Base-by-base conservation (phyloP, 2,329 filamentous ascomycete species). In the Pseudogymnoascus sp. region DNA sequence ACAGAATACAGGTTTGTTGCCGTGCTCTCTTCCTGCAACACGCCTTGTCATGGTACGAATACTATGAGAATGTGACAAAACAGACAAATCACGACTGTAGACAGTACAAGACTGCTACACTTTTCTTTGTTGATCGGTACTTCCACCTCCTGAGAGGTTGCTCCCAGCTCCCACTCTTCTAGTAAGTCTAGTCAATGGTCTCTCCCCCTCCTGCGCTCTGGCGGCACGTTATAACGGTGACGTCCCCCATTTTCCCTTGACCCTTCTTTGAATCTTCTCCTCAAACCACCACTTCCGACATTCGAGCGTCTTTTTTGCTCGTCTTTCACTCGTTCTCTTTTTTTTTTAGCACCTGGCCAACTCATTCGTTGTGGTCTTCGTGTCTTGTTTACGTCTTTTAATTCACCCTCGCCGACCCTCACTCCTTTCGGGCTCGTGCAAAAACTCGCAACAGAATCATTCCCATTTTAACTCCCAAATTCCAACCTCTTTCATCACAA, bases 281-380 rank as follows among this genome's bases (percentile, higher is more conserved):
- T 54, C 47, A 32, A 50, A 18, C 22, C 28, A 18, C 47, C n/a
- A 14, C 32, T 32, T 28, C 32, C 20, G 47, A 54, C 43, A 54
- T 34, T 54, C 47, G 47, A 54, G 47, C 47, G 28, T 20, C 47
- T 54, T 54, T 54, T 54, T 32, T 54, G 47, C 47, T 54, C 47
- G 47, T 54, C 47, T 54, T 54, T 54, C 47, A 54, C 47, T 54
- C 47, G 47, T 54, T 54, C 47, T 18, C 30, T 32, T 2, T 32
- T 18, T 54, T 12, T 54, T 54, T 54, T 8, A 28, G 25, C 22
- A 54, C 16, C 16, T 54, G 47, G 6, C 28, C 47, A 54, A 54
- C 28, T 54, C 47, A 54, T 54, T 54, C 47, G 47, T 54, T 54
- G 47, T 32, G 47, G 47, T 54, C 47, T 32, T 54, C 28, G 47